Conservation (phyloP, 352 stramenopile species). For the Plasmopara viticola region DNA sequence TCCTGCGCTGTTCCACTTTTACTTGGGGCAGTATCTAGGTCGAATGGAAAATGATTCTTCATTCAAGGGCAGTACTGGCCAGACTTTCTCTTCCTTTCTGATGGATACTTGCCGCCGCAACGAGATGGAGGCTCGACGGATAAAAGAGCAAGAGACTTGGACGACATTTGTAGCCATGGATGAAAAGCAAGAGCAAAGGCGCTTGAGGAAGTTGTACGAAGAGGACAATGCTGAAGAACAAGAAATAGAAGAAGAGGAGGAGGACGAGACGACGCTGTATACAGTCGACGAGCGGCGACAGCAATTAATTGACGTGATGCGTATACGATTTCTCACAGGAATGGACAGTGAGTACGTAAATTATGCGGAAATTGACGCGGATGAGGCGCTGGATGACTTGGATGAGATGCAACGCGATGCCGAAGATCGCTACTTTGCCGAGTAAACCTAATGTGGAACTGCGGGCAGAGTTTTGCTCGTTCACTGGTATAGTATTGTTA, state of each 20-base stretch:
- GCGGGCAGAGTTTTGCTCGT: too few relatives aligned
- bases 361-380: constrained; percentile 57
- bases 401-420: constrained; percentile 67
- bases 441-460: not conserved
- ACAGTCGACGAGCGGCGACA: constrained; percentile 41
- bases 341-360: constrained; percentile 51
- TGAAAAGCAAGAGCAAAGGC: constrained; percentile 32
- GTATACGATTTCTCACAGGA: constrained; percentile 59
- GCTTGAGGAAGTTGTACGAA: constrained; percentile 28
- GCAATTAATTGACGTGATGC: constrained; percentile 72
- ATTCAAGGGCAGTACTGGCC: not conserved
- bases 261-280: constrained; percentile 15
- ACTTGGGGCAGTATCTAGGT: constrained; percentile 62
- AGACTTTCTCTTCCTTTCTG: constrained; percentile 59
- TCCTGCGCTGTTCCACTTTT: constrained; percentile 78
- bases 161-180: constrained; percentile 30
- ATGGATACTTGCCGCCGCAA: constrained; percentile 59
- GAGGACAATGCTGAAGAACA: constrained; percentile 37
- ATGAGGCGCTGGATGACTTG: constrained; percentile 60
- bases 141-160: constrained; percentile 60
- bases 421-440: constrained; percentile 68
- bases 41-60: constrained; percentile 3
- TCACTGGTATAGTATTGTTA: too few relatives aligned
- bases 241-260: constrained; percentile 37
- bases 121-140: constrained; percentile 56